These are phyloP conservation scores for Larix kaempferi DNA, from an alignment of 75 land plant species.

Conservation along the genomic window DNA sequence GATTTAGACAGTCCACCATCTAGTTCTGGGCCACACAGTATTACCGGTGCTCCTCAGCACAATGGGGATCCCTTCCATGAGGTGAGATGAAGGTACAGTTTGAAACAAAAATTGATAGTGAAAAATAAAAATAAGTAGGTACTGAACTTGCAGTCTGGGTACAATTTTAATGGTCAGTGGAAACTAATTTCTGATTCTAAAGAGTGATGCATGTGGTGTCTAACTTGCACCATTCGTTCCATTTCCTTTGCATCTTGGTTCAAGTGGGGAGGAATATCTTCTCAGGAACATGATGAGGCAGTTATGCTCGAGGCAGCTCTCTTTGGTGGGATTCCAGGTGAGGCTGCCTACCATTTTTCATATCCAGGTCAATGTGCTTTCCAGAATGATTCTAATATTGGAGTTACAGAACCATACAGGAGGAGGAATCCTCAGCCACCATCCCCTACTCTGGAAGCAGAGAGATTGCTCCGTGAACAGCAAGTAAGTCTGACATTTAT, in stretches of 20 bases:
- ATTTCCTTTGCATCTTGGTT: conserved; percentile 10
- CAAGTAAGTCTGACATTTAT: conserved; percentile 47
- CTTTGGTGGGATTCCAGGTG: conserved; percentile 77
- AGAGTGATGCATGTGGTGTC: neutral
- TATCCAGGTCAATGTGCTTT: conserved; percentile 37
- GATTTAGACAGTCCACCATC: conserved; percentile 21
- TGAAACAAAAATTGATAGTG: neutral
- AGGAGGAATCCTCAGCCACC: conserved; percentile 57
- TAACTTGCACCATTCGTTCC: neutral
- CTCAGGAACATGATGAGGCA: conserved; percentile 94
- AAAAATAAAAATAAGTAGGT: neutral
- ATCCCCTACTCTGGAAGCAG: conserved; percentile 73
- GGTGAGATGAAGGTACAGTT: conserved; percentile 2
- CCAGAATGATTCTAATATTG: conserved; percentile 15
- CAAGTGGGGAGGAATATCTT: conserved; percentile 94
- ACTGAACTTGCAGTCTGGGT: neutral
- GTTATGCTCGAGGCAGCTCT: conserved; percentile 98
- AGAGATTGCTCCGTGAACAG: conserved; percentile 79
- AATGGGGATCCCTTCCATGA: conserved; percentile 42
- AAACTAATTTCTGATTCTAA: neutral
- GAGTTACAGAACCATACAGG: conserved; percentile 14
- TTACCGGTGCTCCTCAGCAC: conserved; percentile 13
- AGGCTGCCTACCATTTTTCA: conserved; percentile 29
- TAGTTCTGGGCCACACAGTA: conserved; percentile 19
- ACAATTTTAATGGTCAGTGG: neutral